phyloP scores from a whole-genome alignment of 2,329 filamentous ascomycete genomes.

The Gyromitra esculenta region DNA sequence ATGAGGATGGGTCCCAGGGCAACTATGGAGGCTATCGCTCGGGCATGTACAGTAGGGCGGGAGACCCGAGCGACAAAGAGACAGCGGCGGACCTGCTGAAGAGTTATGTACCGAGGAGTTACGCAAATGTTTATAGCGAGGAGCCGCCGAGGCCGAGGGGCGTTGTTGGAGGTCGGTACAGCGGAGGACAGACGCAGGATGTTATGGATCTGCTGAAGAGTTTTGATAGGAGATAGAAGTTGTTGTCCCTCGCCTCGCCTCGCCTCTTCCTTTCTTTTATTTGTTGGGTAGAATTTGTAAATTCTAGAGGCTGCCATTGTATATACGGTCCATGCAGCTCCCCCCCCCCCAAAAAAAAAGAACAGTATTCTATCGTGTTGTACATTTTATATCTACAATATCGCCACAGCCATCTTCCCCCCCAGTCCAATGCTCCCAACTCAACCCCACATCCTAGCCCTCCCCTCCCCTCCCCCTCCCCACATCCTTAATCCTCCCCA shows the following conservation, averaged over 20 bases:
- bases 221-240: neutral
- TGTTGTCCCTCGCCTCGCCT: neutral
- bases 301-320: constrained; percentile 5
- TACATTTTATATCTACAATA: constrained; percentile 33
- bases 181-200: constrained; percentile 6
- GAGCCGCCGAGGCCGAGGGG: neutral
- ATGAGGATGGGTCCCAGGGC: neutral
- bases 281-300: constrained; percentile 4
- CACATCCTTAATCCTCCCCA: constrained; percentile 62
- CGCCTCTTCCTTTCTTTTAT: no score
- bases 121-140: constrained; percentile 4
- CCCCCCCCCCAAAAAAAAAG: no score
- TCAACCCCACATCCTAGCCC: no score
- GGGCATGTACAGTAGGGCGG: neutral
- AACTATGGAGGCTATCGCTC: neutral
- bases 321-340: constrained; percentile 14
- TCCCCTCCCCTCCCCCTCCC: neutral
- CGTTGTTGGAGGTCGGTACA: neutral
- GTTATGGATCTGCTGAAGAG: constrained; percentile 35
- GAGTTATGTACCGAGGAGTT: neutral
- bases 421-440: neutral
- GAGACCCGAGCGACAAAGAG: neutral
- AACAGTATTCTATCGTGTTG: constrained; percentile 9
- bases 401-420: neutral
- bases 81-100: constrained; percentile 9